Base-by-base conservation (phyloP, 192 early-diverging fungal species). In the Ambispora gerdemannii region DNA sequence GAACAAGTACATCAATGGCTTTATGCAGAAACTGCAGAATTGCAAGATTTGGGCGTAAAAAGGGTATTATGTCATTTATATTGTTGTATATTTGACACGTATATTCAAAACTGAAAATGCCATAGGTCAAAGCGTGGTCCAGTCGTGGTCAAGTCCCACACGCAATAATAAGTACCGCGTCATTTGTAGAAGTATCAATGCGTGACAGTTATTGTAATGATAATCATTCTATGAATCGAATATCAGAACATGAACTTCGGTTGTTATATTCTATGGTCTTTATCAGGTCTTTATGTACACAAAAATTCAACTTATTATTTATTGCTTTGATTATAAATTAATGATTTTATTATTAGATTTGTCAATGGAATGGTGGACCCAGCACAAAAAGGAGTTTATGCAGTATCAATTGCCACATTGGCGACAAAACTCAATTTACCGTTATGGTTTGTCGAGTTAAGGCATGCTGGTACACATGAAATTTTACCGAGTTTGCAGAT, bases 401-500 rank as follows among this genome's bases (percentile, higher is more conserved):
- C 87, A 1, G 71, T 78, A 52, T 88, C 87, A 0, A 75, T 88
- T 33, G 68, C 76, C 2, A 55, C 61, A 10, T 58, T 88, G 51
- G 88, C 88, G 4, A 63, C 72, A 2, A 51, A 76, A 34, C 71
- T 90, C 25, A 78, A 83, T 30, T 74, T 90, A 62, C 88, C 88
- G 4, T 76, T 78, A 27, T 86, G 85, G 82, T 87, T 90, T 75
- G 88, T 90, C 22, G 87, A 88, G 73, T 72, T 90, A 43, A 75
- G 88, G 19, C 88, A 90, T 67, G 81, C 85, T 3, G 81, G 81
- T 10, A 90, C 88, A 0, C 88, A 90, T 61, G 84, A 87, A 64
- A 71, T 82, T 33, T 70, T 90, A 7, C 88, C 88, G 6, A 83
- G 82, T 30, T 73, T 90, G 43, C 51, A 74, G 13, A 78, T 82